phyloP scores from a whole-genome alignment of 352 stramenopile genomes.

The Globisporangium yorkense region DNA sequence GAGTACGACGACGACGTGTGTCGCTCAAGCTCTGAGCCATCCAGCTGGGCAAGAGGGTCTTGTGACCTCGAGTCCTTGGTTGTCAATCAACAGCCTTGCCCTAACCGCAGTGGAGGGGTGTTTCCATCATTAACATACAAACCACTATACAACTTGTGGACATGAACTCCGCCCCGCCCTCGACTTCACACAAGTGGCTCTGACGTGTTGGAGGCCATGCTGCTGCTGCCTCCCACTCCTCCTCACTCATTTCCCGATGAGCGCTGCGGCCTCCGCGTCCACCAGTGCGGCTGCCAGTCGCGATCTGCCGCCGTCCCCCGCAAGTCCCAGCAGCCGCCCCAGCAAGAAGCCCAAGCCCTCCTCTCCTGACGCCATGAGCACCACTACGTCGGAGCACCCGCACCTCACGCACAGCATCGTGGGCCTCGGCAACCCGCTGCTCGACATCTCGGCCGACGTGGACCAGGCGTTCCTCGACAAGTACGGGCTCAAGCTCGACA shows the following conservation, averaged over 20 bases:
- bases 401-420: conserved; percentile 79
- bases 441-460: conserved; percentile 97
- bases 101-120: no score
- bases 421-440: conserved; percentile 97
- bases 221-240: neutral
- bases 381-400: conserved; percentile 25
- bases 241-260: neutral
- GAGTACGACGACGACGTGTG: no score
- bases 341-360: conserved; percentile 15
- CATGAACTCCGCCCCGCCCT: neutral
- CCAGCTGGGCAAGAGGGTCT: no score
- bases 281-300: conserved; percentile 12
- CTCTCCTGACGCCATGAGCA: neutral
- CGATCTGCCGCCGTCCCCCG: conserved; percentile 14
- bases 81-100: no score
- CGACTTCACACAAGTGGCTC: neutral
- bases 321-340: conserved; percentile 1
- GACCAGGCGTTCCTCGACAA: conserved; percentile 93
- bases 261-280: neutral
- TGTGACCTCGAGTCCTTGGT: no score
- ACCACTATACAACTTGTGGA: neutral
- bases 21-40: no score
- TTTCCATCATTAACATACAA: no score
- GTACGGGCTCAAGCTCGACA: conserved; percentile 94
- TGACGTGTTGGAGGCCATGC: neutral